phyloP scores from a whole-genome alignment of 75 land plant genomes.

The Cupressus sempervirens region DNA sequence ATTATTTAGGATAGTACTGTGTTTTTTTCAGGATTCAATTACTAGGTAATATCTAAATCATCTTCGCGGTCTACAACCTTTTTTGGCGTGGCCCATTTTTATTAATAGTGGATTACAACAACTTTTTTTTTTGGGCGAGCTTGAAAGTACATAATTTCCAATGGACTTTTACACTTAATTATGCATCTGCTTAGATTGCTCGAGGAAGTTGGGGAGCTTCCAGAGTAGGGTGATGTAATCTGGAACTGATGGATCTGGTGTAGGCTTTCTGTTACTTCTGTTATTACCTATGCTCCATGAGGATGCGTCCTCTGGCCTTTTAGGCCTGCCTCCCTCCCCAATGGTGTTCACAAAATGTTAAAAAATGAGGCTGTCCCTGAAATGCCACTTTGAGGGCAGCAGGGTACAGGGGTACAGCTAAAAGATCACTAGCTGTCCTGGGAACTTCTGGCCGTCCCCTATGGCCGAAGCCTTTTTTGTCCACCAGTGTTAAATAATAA shows the following conservation, averaged over 20 bases:
- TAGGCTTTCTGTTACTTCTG: background rate
- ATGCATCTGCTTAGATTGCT: background rate
- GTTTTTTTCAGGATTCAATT: background rate
- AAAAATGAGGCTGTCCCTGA: too few relatives aligned
- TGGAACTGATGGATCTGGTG: background rate
- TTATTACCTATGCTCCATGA: too few relatives aligned
- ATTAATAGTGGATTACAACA: background rate
- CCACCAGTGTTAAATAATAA: too few relatives aligned
- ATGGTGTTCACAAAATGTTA: too few relatives aligned
- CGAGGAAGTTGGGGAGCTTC: background rate
- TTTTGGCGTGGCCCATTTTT: background rate
- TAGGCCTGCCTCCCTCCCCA: too few relatives aligned
- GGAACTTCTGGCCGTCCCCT: too few relatives aligned
- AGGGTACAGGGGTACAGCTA: too few relatives aligned
- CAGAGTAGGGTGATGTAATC: background rate
- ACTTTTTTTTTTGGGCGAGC: background rate
- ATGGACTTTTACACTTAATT: background rate
- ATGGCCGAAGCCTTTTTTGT: too few relatives aligned
- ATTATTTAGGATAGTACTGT: background rate
- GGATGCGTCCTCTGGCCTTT: too few relatives aligned
- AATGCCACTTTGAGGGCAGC: too few relatives aligned
- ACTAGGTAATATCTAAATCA: background rate
- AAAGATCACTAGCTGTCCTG: too few relatives aligned
- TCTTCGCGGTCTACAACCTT: too few relatives aligned
- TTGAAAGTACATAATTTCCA: background rate